Conservation (phyloP, 1,139 yeast genomes). For the Kodamaea ohmeri region DNA sequence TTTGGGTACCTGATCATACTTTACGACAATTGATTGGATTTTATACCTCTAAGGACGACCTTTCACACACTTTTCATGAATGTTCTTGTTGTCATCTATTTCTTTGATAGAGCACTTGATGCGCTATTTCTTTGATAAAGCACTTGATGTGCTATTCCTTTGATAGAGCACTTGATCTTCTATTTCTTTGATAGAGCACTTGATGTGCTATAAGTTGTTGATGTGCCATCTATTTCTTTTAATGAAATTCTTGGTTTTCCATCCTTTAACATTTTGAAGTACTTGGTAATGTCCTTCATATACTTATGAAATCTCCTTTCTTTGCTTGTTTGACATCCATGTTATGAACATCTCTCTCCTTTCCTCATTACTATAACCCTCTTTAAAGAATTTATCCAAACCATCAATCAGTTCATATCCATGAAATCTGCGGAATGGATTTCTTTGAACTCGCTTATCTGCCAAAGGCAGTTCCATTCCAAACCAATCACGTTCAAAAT, state of each 20-base stretch:
- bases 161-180: too few species aligned
- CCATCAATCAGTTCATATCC: slow-evolving; percentile 36
- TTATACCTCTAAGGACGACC: too few species aligned
- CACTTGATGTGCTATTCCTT: too few species aligned
- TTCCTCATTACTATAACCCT: slow-evolving; percentile 13
- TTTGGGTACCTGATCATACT: too few species aligned
- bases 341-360: slow-evolving; percentile 10
- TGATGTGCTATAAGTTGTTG: too few species aligned
- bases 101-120: too few species aligned
- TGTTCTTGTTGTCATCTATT: too few species aligned
- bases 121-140: too few species aligned
- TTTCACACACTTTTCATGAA: too few species aligned
- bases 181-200: too few species aligned
- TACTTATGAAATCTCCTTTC: neutral
- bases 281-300: neutral
- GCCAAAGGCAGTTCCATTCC: slow-evolving; percentile 47
- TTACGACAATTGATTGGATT: too few species aligned
- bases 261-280: too few species aligned
- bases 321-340: neutral
- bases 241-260: neutral
- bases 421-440: slow-evolving; percentile 56
- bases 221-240: neutral
- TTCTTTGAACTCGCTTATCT: slow-evolving; percentile 49
- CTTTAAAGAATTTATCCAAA: slow-evolving; percentile 21
- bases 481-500: slow-evolving; percentile 59